Evolutionary conservation across 345 rosid genomes (phyloP), one percentile per base, ranked within the genome.

Genomic region (Punica granatum): DNA sequence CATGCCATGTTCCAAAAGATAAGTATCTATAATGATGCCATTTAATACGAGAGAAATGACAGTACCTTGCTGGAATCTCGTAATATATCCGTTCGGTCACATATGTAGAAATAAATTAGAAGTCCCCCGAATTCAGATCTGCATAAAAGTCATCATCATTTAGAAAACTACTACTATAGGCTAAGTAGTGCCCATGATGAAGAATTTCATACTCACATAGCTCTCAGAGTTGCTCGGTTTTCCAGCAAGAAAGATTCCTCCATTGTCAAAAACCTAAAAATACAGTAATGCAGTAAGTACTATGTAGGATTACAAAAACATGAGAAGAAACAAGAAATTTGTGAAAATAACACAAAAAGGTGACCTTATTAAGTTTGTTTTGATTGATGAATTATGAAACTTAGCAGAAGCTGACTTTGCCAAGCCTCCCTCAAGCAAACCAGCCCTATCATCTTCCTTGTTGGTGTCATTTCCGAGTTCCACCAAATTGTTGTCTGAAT

Each of bases 211-310:
- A 68, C 93, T 81, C 75, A 94, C 98, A 94, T 86, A 74, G 92
- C 98, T 84, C 91, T 82, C 74, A 94, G 73, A 71, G 88, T 88
- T 51, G 83, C 71, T 65, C 96, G 89, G 70, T 94, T 85, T 86
- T 94, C 98, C 70, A 92, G 85, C 84, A 94, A 81, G 85, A 94
- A 92, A 56, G 93, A 71, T 42, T 91, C 97, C 25, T 94, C 99
- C 98, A 94, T 84, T 41, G 87, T 79, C 82, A 91, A 76, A 73
- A 94, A 94, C 86, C 99, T 94, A 62, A 63, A 68, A 69, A 70
- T 39, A 11, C 49, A 69, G 54, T 68, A 66, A 63, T 36, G 31
- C 48, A 68, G 46, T 74, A 68, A 73, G 49, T 63, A 48, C 65
- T 35, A 21, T 69, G 60, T 25, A 44, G 64, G 46, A 43, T 18